A percentile compares a stretch with the other conserved stretches of the same genome.
phyloP scores from a whole-genome alignment of 208 protist species.

The Trypanosoma melophagium region DNA sequence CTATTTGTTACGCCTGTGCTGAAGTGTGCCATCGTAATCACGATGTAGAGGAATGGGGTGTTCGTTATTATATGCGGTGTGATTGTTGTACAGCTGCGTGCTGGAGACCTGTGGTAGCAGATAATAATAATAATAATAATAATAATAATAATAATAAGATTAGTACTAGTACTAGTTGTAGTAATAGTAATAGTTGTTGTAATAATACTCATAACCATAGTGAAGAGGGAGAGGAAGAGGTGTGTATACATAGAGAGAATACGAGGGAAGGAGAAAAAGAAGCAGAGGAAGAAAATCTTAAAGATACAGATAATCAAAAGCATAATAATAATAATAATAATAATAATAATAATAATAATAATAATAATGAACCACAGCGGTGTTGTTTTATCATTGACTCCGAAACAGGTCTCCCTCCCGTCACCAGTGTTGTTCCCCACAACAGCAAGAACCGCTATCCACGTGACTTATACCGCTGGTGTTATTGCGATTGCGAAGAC shows the following conservation, averaged over 20 bases:
- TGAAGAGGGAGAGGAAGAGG: background rate
- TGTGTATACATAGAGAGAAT: background rate
- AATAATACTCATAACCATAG: background rate
- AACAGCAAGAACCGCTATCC: constrained; percentile 81
- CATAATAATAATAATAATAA: constrained; percentile 3
- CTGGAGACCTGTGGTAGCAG: constrained; percentile 32
- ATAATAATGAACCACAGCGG: constrained; percentile 24
- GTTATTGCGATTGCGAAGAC: constrained; percentile 74
- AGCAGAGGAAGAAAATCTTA: background rate
- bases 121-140: background rate
- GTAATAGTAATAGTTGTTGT: no score
- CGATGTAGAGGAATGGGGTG: constrained; percentile 83
- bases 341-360: background rate
- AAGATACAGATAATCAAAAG: background rate
- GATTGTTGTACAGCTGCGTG: constrained; percentile 85
- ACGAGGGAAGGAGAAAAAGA: background rate
- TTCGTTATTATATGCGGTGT: constrained; percentile 84
- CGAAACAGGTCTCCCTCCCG: constrained; percentile 48
- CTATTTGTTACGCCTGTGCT: constrained; percentile 76
- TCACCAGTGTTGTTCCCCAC: constrained; percentile 38
- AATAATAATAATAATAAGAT: no score
- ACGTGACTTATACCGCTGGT: constrained; percentile 66
- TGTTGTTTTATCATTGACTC: constrained; percentile 80
- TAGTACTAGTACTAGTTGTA: no score
- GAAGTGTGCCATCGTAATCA: constrained; percentile 80